These are phyloP conservation scores for Guadua angustifolia DNA, from an alignment of 176 grass and related monocot genomes.

Conservation along the genomic window DNA sequence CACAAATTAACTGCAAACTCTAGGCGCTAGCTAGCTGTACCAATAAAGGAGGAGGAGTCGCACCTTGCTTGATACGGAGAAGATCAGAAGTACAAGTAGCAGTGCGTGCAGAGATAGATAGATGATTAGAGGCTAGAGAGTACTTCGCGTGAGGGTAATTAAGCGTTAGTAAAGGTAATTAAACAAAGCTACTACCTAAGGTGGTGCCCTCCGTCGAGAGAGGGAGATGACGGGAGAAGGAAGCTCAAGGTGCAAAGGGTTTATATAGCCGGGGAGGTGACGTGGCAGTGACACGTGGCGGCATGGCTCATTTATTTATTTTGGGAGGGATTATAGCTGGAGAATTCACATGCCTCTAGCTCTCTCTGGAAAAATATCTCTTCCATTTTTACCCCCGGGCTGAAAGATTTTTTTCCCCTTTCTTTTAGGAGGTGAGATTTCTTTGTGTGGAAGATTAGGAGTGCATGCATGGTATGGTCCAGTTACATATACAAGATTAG, in stretches of 20 bases:
- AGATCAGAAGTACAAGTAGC: no score
- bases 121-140: not conserved
- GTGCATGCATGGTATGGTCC: not conserved
- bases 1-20: not conserved
- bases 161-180: not conserved
- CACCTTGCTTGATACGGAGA: not conserved
- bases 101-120: not conserved
- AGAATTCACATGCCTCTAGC: not conserved
- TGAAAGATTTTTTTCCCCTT: no score
- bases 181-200: not conserved
- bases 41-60: not conserved
- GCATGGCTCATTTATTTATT: not conserved
- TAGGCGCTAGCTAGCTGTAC: not conserved
- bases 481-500: not conserved
- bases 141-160: slow-evolving; percentile 21
- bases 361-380: no score
- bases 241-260: not conserved
- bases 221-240: not conserved
- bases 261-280: slow-evolving; percentile 44
- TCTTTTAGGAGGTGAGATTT: not conserved
- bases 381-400: not conserved
- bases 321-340: not conserved
- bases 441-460: not conserved
- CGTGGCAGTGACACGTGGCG: slow-evolving; percentile 28
- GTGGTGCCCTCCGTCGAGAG: not conserved